A percentile compares a stretch with the other conserved stretches of the same genome.
Evolutionary conservation across 2,329 filamentous ascomycete genomes (phyloP).

Genomic region (Mollisiaceae sp.): DNA sequence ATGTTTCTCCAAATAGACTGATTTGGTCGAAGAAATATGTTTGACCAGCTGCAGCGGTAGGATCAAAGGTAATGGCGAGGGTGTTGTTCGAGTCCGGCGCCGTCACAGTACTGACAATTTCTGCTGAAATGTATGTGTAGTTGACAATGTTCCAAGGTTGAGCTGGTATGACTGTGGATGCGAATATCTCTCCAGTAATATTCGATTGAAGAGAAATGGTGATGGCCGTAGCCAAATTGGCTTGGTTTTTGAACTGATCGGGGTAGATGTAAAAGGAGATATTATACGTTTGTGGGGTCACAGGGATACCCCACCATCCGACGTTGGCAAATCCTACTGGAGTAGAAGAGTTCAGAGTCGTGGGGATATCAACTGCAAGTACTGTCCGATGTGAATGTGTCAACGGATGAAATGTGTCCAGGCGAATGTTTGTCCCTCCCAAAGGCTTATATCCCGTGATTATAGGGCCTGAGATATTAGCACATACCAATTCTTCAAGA

Average conservation of each 20-base stretch:
- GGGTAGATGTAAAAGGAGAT: constrained; percentile 46
- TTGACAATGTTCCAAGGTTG: constrained; percentile 48
- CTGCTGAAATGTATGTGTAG: constrained; percentile 34
- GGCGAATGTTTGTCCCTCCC: constrained; percentile 25
- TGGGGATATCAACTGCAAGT: constrained; percentile 30
- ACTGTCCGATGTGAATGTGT: constrained; percentile 28
- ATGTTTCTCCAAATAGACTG: constrained; percentile 64
- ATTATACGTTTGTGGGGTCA: constrained; percentile 40
- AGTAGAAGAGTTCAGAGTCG: constrained; percentile 21
- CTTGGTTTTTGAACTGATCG: constrained; percentile 34
- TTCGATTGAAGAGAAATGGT: constrained; percentile 39
- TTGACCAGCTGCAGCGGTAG: constrained; percentile 43
- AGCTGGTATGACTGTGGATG: constrained; percentile 34
- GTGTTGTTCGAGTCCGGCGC: constrained; percentile 54
- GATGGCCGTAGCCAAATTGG: constrained; percentile 27
- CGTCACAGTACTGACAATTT: constrained; percentile 26
- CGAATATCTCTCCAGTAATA: constrained; percentile 38
- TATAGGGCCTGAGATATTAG: constrained; percentile 46
- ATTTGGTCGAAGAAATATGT: constrained; percentile 61
- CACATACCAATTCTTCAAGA: constrained; percentile 32
- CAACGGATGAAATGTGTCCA: constrained; percentile 28
- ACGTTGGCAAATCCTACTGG: constrained; percentile 41
- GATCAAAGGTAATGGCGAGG: constrained; percentile 59
- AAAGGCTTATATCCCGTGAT: constrained; percentile 63
- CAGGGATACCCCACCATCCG: constrained; percentile 43